Evolutionary conservation across 805 yeast genomes (phyloP).

Genomic region (Saccharomycopsis capsularis): DNA sequence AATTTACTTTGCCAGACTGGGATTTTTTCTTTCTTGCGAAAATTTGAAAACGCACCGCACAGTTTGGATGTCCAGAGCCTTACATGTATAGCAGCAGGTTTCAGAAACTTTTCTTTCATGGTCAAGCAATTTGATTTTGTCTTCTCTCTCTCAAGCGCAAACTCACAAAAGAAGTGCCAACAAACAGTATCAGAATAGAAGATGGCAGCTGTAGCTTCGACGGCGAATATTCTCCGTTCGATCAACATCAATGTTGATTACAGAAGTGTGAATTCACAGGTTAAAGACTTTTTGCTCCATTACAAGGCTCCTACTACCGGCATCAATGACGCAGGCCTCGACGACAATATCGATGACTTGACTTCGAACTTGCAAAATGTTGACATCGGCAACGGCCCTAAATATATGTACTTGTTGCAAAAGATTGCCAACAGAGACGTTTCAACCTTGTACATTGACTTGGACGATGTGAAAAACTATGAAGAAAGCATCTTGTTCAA

Average conservation of each 20-base stretch:
- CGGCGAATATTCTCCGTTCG: conserved; percentile 43
- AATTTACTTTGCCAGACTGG: too few relatives aligned
- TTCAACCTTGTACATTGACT: conserved; percentile 61
- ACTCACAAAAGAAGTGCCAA: too few relatives aligned
- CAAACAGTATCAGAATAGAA: too few relatives aligned
- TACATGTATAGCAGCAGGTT: too few relatives aligned
- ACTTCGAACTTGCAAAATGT: conserved; percentile 22
- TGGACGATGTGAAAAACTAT: conserved; percentile 75
- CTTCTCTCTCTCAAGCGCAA: too few relatives aligned
- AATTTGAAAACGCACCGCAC: too few relatives aligned
- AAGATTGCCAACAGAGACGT: conserved; percentile 77
- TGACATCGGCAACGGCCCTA: conserved; percentile 43
- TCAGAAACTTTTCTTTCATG: too few relatives aligned
- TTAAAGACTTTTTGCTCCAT: conserved; percentile 61
- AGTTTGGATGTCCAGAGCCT: too few relatives aligned
- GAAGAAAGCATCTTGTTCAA: conserved; percentile 42
- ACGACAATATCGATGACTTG: conserved; percentile 27
- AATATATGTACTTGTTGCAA: conserved; percentile 71
- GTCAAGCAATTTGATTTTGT: too few relatives aligned
- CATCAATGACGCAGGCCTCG: conserved; percentile 24
- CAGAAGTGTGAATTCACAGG: conserved; percentile 48
- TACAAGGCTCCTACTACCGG: conserved; percentile 38
- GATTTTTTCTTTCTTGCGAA: too few relatives aligned
- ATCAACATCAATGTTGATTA: conserved; percentile 71
- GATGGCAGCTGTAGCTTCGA: conserved; percentile 18